These are phyloP conservation scores for Cynara cardunculus DNA, from an alignment of 129 eudicot species.

Conservation along the genomic window DNA sequence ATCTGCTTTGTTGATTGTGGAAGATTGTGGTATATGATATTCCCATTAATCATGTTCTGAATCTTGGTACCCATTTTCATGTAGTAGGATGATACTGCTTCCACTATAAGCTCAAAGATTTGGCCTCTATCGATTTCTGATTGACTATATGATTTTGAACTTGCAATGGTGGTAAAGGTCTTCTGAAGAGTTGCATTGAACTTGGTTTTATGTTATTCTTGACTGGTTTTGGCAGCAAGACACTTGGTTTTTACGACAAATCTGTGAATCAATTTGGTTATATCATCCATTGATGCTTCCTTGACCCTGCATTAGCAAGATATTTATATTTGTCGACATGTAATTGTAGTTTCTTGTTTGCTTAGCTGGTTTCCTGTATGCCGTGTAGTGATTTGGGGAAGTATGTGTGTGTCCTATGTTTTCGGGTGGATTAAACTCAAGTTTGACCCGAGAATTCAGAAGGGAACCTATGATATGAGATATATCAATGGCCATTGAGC, in stretches of 20 bases:
- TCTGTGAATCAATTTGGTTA: background rate
- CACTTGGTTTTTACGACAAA: background rate
- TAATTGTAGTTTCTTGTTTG: background rate
- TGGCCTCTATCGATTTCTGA: background rate
- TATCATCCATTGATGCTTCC: background rate
- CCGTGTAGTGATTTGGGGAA: background rate
- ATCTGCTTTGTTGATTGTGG: background rate
- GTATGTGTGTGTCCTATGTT: background rate
- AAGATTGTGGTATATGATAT: background rate
- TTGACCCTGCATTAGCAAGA: background rate
- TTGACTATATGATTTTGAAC: constrained; percentile 3
- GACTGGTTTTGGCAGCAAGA: constrained; percentile 3
- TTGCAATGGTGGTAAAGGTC: background rate
- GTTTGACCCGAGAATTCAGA: background rate
- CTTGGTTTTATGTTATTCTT: background rate
- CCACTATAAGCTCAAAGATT: background rate
- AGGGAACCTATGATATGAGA: background rate
- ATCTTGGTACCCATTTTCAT: background rate
- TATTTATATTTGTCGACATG: background rate
- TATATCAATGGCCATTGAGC: background rate
- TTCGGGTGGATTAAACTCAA: background rate
- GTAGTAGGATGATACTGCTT: background rate
- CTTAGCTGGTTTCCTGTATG: background rate
- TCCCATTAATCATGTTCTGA: constrained; percentile 8
- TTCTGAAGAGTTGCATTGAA: background rate